Base-by-base conservation (phyloP, 1,139 yeast species). In the Geotrichum reessii region DNA sequence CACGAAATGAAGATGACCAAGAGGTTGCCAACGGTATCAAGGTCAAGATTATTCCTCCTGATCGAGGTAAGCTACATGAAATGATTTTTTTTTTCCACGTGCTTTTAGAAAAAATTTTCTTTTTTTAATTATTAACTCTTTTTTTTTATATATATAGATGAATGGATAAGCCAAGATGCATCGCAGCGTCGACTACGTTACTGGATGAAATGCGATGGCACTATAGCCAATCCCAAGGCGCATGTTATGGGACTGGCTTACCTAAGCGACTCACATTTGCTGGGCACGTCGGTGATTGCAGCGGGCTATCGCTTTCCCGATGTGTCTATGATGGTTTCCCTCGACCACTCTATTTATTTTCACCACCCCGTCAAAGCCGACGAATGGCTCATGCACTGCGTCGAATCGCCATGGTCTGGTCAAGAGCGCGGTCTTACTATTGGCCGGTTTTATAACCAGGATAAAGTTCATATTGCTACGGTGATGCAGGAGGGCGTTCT, bases 321-420 rank as follows among this genome's bases (percentile, higher is more conserved):
- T 19, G 74, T 80, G 14, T 69, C 72, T 19, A 72, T 78, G 70
- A 81, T 85, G 50, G 86, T 84, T 9, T 82, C 87, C 17, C 72
- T 87, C 64, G 92, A 86, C 66, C 91, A 86, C 67, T 73, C 83
- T 0, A 78, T 87, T 22, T 85, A 85, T 69, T 85, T 87, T 73
- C 91, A 86, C 65, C 76, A 75, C 50, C 83, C 80, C 60, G 76
- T 82, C 61, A 79, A 78, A 60, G 76, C 78, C 2, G 78, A 80
- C 53, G 75, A 81, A 37, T 85, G 86, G 84, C 71, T 82, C 69
- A 75, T 79, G 17, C 78, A 80, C 59, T 76, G 81, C 54, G 75
- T 82, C 51, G 75, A 75, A 58, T 79, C 82, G 40, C 72, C 82
- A n/a, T 76, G 84, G 61, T 75, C 84, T 4, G 78, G 79, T 19